Conservation (phyloP, 116 monocot species). For the Zostera marina region DNA sequence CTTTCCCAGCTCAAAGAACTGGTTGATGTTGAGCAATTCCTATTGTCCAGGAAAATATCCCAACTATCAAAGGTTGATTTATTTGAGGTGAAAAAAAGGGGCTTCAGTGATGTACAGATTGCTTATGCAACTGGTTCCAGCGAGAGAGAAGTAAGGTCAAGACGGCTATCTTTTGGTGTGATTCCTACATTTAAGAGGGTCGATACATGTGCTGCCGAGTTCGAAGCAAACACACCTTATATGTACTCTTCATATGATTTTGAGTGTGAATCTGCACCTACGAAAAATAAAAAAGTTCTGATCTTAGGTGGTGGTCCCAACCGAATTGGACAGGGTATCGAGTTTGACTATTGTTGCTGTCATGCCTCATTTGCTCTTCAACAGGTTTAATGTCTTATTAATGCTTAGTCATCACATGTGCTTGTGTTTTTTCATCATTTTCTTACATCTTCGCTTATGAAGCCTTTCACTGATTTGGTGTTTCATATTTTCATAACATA, state of each 20-base stretch:
- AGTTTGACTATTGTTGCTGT: conserved; percentile 98
- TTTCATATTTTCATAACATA: neutral
- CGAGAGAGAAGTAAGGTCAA: conserved; percentile 55
- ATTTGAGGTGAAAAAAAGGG: conserved; percentile 72
- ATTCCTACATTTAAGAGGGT: conserved; percentile 84
- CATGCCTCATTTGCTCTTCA: conserved; percentile 98
- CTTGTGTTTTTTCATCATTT: neutral
- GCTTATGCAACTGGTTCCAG: conserved; percentile 55
- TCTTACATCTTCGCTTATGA: neutral
- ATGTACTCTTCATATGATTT: conserved; percentile 97
- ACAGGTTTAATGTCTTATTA: conserved; percentile 29
- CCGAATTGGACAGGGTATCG: conserved; percentile 97
- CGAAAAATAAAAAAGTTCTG: conserved; percentile 60
- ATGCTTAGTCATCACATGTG: neutral
- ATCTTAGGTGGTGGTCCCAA: conserved; percentile 99
- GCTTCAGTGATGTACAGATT: conserved; percentile 85
- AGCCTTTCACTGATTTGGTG: neutral
- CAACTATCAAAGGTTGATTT: conserved; percentile 66
- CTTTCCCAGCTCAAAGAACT: conserved; percentile 82
- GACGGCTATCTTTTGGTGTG: conserved; percentile 45
- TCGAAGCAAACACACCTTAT: conserved; percentile 95
- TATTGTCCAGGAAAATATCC: conserved; percentile 29
- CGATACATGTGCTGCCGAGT: conserved; percentile 97
- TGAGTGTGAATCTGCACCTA: conserved; percentile 89
- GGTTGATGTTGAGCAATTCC: conserved; percentile 74